phyloP scores from a whole-genome alignment of 2,329 filamentous ascomycete species.

The Aspergillus sp. region DNA sequence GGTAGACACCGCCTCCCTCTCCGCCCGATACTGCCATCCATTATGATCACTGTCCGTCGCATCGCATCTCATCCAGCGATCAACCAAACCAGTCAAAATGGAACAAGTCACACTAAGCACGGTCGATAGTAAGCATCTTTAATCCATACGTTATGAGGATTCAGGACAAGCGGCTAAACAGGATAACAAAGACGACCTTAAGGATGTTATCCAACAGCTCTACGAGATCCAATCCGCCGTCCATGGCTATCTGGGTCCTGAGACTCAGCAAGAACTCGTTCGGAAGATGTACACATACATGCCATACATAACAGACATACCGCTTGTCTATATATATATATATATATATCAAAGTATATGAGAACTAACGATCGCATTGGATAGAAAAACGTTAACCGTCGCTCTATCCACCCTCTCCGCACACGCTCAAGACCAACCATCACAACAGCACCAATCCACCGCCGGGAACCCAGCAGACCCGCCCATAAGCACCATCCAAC shows the following conservation, averaged over 20 bases:
- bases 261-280: conserved; percentile 50
- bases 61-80: not conserved
- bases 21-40: not conserved
- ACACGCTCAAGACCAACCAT: conserved; percentile 24
- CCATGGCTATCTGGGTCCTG: conserved; percentile 51
- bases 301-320: too few species aligned
- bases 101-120: conserved; percentile 27
- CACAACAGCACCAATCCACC: conserved; percentile 6
- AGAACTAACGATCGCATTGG: conserved; percentile 2
- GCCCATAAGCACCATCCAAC: conserved; percentile 42
- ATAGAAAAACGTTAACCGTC: conserved; percentile 44
- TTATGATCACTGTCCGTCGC: not conserved
- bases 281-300: conserved; percentile 44
- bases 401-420: conserved; percentile 46
- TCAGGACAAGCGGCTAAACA: not conserved
- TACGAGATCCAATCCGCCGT: conserved; percentile 53
- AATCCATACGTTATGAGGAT: too few species aligned
- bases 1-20: not conserved
- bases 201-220: conserved; percentile 54
- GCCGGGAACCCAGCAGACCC: conserved; percentile 30
- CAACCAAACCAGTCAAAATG: conserved; percentile 16
- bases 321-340: too few species aligned
- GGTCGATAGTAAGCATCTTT: conserved; percentile 24
- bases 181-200: conserved; percentile 42
- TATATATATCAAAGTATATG: not conserved